phyloP scores from a whole-genome alignment of 305 asterid species.

The Ruellia speciosa region DNA sequence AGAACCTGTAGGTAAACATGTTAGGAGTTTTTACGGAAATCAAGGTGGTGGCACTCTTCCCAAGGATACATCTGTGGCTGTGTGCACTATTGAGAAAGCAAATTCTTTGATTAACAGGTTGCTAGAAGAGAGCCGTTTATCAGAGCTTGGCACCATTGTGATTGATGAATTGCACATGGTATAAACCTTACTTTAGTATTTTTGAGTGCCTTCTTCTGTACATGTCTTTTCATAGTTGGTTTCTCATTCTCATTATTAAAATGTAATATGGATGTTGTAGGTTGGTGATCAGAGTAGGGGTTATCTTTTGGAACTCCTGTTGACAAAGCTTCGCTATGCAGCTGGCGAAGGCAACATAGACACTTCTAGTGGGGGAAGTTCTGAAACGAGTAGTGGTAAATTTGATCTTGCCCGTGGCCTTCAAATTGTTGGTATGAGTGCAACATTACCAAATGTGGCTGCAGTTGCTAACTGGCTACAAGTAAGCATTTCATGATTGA shows the following conservation, averaged over 20 bases:
- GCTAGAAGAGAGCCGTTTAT: slow-evolving; percentile 91
- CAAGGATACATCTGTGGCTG: slow-evolving; percentile 89
- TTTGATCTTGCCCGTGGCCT: slow-evolving; percentile 75
- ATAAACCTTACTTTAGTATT: slow-evolving; percentile 28
- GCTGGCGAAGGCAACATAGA: slow-evolving; percentile 92
- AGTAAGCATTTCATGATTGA: slow-evolving; percentile 39
- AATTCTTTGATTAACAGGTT: slow-evolving; percentile 82
- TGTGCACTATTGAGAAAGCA: slow-evolving; percentile 98
- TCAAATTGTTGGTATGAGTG: slow-evolving; percentile 99
- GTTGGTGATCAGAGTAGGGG: slow-evolving; percentile 99
- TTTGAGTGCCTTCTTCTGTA: neutral
- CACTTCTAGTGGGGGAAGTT: slow-evolving; percentile 87
- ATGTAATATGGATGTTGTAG: slow-evolving; percentile 39
- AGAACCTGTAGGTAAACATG: slow-evolving; percentile 82
- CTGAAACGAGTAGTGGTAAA: slow-evolving; percentile 76
- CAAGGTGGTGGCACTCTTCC: slow-evolving; percentile 97
- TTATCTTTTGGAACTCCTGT: slow-evolving; percentile 87
- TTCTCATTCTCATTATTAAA: slow-evolving; percentile 22
- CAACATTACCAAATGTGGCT: slow-evolving; percentile 90
- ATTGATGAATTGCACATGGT: slow-evolving; percentile 99
- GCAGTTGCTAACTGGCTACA: slow-evolving; percentile 97
- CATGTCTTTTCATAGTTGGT: neutral
- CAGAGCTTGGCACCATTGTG: slow-evolving; percentile 94
- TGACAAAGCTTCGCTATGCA: slow-evolving; percentile 96
- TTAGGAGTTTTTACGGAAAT: slow-evolving; percentile 92